Base-by-base conservation (phyloP, 768 basidiomycete species). In the Paxillus involutus region DNA sequence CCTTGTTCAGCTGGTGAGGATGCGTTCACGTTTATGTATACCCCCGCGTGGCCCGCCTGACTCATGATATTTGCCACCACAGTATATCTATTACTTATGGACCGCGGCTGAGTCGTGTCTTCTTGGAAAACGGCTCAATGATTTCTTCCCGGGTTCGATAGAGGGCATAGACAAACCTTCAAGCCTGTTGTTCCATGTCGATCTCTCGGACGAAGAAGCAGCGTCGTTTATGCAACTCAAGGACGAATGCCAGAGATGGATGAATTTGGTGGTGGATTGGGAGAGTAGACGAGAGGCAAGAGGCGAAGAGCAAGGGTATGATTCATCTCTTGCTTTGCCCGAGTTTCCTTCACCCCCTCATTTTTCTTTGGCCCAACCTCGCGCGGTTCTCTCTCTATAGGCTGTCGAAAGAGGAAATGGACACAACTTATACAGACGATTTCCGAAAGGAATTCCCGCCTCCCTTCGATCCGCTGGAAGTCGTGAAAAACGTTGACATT, bases 31-130 rank as follows among this genome's bases (percentile, higher is more conserved):
- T 14, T 17, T 11, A 29, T 17, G 4, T 44, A 10, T 7, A 39
- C 17, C 29, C 26, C 29, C 12, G 13, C 26, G 3, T 8, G 39
- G 12, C 26, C 29, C 12, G 13, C 26, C 16, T 8, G 39, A n/a
- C 17, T 11, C 39, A n/a, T 40, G 6, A n/a, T 10, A 7, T 6
- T 13, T 40, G 16, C 39, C 11, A 26, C 4, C 13, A 6, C 41
- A 70, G 68, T 59, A 71, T 19, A 53, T 71, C 1, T 60, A 71
- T 51, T 60, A 70, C 45, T 50, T 70, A 51, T 60, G 62, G 68
- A 61, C 60, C 1, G 55, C 66, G 10, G 62, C 66, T 4, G 70
- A 70, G 41, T 63, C 64, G 26, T 66, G 56, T 52, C 50, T 68
- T 9, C 41, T 70, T 0, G 47, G 42, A 16, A 53, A 53, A 36